Conservation (phyloP, 257 asterid species). For the Schizonepeta tenuifolia region DNA sequence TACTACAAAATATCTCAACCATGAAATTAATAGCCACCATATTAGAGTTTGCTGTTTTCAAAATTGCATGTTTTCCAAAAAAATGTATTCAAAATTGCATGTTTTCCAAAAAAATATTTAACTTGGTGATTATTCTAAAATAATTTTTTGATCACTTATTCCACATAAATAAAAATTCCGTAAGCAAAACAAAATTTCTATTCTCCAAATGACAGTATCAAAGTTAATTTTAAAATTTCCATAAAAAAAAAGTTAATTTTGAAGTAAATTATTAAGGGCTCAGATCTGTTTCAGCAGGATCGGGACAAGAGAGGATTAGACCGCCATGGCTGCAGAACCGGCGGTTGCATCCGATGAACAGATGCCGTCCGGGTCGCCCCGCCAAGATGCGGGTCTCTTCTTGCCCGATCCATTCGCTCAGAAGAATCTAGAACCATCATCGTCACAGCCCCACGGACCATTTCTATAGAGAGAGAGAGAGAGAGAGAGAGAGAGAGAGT, state of each 20-base stretch:
- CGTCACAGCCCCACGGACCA: constrained; percentile 18
- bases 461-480: neutral
- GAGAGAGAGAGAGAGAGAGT: constrained; percentile 2
- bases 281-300: neutral
- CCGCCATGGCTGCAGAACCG: constrained; percentile 31
- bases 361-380: constrained; percentile 26
- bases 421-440: constrained; percentile 7
- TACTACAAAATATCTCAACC: too few relatives aligned
- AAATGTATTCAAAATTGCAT: too few relatives aligned
- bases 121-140: too few relatives aligned
- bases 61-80: too few relatives aligned
- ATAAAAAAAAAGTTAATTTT: neutral
- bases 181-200: too few relatives aligned
- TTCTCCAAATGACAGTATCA: too few relatives aligned
- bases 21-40: too few relatives aligned
- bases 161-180: too few relatives aligned
- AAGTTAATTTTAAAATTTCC: too few relatives aligned
- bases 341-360: neutral
- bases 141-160: too few relatives aligned
- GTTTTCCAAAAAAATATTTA: too few relatives aligned
- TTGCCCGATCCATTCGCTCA: constrained; percentile 19
- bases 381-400: constrained; percentile 27
- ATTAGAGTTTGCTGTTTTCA: too few relatives aligned
- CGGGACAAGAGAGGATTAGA: neutral
- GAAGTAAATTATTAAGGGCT: constrained; percentile 1